These are phyloP conservation scores for Scleroderma bovista DNA, from an alignment of 768 basidiomycete species.

Conservation along the genomic window DNA sequence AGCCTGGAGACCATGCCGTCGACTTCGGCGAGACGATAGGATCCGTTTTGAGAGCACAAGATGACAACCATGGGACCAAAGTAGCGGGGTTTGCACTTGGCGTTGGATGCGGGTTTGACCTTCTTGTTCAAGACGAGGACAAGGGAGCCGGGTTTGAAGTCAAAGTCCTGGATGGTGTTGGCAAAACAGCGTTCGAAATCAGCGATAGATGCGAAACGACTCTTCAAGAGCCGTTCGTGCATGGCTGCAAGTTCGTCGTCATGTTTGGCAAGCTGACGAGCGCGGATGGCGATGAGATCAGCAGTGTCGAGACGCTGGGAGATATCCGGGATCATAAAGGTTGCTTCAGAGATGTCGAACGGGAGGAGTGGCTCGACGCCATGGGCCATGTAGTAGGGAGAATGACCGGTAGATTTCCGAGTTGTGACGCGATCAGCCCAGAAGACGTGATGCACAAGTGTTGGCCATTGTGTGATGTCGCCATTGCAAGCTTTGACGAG, in stretches of 20 bases:
- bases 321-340: too few species aligned
- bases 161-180: neutral
- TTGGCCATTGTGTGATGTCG: too few species aligned
- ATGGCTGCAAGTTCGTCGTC: neutral
- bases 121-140: neutral
- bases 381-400: too few species aligned
- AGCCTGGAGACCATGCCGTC: conserved; percentile 15
- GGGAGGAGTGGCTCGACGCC: too few species aligned
- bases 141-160: neutral
- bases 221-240: neutral
- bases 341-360: too few species aligned
- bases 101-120: conserved; percentile 5
- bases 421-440: too few species aligned
- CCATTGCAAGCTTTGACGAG: too few species aligned
- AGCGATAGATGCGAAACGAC: too few species aligned
- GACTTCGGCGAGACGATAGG: conserved; percentile 23
- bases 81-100: conserved; percentile 19
- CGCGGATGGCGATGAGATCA: neutral
- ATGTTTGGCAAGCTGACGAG: neutral
- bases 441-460: too few species aligned
- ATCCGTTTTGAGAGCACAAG: conserved; percentile 11
- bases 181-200: neutral
- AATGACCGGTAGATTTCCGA: too few species aligned
- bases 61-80: conserved; percentile 24
- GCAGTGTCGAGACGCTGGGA: too few species aligned